Percentiles rank a stretch among this genome's conserved stretches.
Evolutionary conservation across 805 yeast species (phyloP).

Genomic region (Wickerhamomyces mucosus): DNA sequence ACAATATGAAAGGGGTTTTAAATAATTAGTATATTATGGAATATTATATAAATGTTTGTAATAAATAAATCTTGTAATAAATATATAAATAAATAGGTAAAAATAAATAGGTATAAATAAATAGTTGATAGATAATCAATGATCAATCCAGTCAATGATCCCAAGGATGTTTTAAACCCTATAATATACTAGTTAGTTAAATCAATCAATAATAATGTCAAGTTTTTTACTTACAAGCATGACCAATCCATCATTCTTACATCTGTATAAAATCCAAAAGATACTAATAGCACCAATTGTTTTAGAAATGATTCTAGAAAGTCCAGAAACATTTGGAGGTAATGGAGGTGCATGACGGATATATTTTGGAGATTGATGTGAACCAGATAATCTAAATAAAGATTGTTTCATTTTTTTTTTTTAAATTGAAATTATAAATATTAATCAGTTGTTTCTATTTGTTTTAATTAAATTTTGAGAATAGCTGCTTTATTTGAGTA

Average conservation of each 20-base stretch:
- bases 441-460: no score
- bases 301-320: constrained; percentile 52
- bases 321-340: constrained; percentile 53
- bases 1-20: no score
- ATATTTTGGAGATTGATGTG: constrained; percentile 12
- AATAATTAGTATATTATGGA: background rate
- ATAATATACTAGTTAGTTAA: constrained; percentile 1
- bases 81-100: constrained; percentile 3
- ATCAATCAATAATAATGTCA: background rate
- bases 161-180: constrained; percentile 34
- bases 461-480: no score
- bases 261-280: constrained; percentile 80
- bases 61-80: background rate
- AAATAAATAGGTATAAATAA: constrained; percentile 1
- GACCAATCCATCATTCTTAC: constrained; percentile 61
- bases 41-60: background rate
- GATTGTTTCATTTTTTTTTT: background rate
- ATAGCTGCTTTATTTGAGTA: no score
- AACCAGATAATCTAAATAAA: background rate
- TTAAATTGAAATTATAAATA: no score
- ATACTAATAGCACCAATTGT: constrained; percentile 79
- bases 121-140: no score
- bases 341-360: constrained; percentile 51
- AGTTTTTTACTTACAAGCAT: constrained; percentile 41
- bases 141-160: constrained; percentile 20